phyloP scores from a whole-genome alignment of 306 rosid genomes.

The Pterocarpus macrocarpus region DNA sequence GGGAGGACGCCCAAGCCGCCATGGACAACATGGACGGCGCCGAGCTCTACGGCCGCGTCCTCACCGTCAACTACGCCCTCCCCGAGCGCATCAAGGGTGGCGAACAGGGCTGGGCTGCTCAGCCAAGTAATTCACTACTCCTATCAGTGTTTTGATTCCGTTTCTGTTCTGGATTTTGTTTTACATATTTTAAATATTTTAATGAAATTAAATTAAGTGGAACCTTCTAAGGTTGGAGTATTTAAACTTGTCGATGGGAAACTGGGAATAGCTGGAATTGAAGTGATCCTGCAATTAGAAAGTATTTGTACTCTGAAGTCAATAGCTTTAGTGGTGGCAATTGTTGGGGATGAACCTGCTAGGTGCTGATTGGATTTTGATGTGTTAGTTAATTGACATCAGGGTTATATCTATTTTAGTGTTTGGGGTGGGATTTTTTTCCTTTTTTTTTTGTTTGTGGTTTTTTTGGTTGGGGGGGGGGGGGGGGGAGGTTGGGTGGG shows the following conservation, averaged over 20 bases:
- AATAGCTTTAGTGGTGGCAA: neutral
- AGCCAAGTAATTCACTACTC: conserved; percentile 62
- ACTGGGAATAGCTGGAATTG: neutral
- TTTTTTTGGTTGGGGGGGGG: no score
- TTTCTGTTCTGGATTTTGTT: neutral
- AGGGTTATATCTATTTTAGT: no score
- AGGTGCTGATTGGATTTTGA: neutral
- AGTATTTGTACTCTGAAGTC: neutral
- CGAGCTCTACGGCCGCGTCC: conserved; percentile 95
- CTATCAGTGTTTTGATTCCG: neutral
- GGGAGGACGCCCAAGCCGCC: conserved; percentile 93
- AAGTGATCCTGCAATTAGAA: neutral
- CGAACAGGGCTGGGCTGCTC: conserved; percentile 99
- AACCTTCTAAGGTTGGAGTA: no score
- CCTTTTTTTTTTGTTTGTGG: no score
- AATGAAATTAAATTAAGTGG: no score
- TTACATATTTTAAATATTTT: no score
- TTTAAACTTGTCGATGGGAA: neutral
- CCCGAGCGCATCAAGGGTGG: conserved; percentile 96
- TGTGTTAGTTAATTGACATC: neutral
- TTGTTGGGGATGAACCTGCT: neutral
- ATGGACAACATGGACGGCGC: conserved; percentile 99
- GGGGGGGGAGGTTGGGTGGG: no score
- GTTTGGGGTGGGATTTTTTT: no score
- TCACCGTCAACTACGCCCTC: conserved; percentile 93